phyloP scores from a whole-genome alignment of 1,284 basidiomycete genomes.

The Ustilago vetiveriae region DNA sequence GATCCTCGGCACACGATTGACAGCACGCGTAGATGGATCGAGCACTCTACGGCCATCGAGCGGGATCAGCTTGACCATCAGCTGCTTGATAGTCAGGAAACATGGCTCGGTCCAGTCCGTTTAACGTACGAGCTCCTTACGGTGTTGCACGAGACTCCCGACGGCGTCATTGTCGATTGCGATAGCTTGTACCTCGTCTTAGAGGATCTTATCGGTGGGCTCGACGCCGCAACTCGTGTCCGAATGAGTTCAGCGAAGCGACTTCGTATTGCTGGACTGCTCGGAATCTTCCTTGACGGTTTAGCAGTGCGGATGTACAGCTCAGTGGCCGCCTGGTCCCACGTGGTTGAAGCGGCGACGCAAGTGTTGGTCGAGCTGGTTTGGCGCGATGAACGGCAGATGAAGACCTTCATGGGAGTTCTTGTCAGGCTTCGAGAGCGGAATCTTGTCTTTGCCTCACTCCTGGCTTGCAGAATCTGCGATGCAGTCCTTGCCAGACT shows the following conservation, averaged over 20 bases:
- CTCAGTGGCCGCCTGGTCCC: no score
- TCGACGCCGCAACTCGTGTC: slow-evolving; percentile 1
- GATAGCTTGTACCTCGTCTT: not conserved
- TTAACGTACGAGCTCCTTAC: slow-evolving; percentile 8
- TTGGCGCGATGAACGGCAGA: slow-evolving; percentile 6
- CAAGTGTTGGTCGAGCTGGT: not conserved
- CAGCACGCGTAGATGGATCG: slow-evolving; percentile 13
- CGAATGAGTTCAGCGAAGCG: not conserved
- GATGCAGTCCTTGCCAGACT: slow-evolving; percentile 2
- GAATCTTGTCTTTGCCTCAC: not conserved
- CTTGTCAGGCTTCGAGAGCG: slow-evolving; percentile 11
- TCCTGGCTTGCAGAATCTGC: not conserved
- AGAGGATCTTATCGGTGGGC: slow-evolving; percentile 6
- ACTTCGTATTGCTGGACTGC: not conserved
- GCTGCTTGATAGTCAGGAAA: not conserved
- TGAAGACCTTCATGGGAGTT: slow-evolving; percentile 9
- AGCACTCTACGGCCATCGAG: slow-evolving; percentile 2
- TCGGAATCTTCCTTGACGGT: slow-evolving; percentile 20
- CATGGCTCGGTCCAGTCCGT: slow-evolving; percentile 6
- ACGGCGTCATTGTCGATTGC: not conserved
- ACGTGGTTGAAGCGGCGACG: not conserved
- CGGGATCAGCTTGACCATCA: slow-evolving; percentile 5
- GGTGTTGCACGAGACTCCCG: not conserved
- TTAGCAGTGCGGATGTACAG: slow-evolving; percentile 3
- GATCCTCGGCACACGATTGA: slow-evolving; percentile 33